Percentiles rank a stretch among this genome's conserved stretches.
Evolutionary conservation across 1,284 basidiomycete genomes (phyloP).

Genomic region (Leccinum pallidistipes): DNA sequence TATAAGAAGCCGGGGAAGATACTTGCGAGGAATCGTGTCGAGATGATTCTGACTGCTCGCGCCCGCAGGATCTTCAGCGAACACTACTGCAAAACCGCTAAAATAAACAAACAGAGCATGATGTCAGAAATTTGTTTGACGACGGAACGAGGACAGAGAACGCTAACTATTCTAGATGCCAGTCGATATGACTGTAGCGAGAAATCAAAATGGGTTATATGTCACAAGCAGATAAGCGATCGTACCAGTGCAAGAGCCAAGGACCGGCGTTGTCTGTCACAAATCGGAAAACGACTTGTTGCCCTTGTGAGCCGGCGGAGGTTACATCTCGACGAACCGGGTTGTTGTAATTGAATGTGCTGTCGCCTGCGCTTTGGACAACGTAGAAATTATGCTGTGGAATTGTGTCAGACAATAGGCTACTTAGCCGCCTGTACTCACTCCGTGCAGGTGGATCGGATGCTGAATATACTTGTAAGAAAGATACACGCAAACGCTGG

Average conservation of each 20-base stretch:
- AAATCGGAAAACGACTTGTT: slow-evolving; percentile 37
- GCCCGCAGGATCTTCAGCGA: not conserved
- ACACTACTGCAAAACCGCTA: not conserved
- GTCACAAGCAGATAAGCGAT: not conserved
- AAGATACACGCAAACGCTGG: not conserved
- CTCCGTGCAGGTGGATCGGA: slow-evolving; percentile 44
- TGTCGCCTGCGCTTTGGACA: slow-evolving; percentile 30
- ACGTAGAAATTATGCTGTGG: slow-evolving; percentile 37
- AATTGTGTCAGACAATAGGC: slow-evolving; percentile 4
- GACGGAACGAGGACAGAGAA: not conserved
- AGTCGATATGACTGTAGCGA: not conserved
- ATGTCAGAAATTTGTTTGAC: not conserved
- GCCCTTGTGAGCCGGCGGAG: slow-evolving; percentile 25
- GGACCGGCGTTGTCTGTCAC: slow-evolving; percentile 39
- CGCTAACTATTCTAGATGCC: not conserved
- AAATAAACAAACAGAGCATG: not conserved
- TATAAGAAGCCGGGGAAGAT: not conserved
- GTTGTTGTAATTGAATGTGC: slow-evolving; percentile 39
- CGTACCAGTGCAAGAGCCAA: slow-evolving; percentile 34
- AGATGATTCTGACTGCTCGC: not conserved
- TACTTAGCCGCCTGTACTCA: slow-evolving; percentile 23
- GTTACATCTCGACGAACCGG: slow-evolving; percentile 39
- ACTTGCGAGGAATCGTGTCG: not conserved
- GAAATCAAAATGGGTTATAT: not conserved
- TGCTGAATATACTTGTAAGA: slow-evolving; percentile 26